phyloP scores from a whole-genome alignment of 2,329 filamentous ascomycete genomes.

The Colletotrichum navitas region DNA sequence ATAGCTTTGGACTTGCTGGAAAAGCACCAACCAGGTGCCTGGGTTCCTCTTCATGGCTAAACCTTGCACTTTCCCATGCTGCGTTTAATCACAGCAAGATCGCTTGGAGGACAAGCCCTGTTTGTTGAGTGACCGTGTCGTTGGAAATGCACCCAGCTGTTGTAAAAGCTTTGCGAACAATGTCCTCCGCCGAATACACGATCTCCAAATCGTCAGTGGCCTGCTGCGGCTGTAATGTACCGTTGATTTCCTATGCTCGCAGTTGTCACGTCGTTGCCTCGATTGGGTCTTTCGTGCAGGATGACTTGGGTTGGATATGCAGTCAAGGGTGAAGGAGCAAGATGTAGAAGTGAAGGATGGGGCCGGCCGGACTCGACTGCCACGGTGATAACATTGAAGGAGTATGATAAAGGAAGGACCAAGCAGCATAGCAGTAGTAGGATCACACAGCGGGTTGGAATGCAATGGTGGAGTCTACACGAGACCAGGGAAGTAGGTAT shows the following conservation, averaged over 20 bases:
- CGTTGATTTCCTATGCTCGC: neutral
- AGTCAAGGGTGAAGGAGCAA: slow-evolving; percentile 15
- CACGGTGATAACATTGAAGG: neutral
- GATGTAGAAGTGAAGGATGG: slow-evolving; percentile 18
- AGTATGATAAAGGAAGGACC: neutral
- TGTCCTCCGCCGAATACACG: neutral
- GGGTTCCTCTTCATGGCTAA: slow-evolving; percentile 15
- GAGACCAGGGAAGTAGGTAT: slow-evolving; percentile 2
- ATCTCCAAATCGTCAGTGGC: slow-evolving; percentile 7
- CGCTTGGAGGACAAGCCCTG: neutral
- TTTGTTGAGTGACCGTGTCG: neutral
- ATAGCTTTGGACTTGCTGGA: neutral
- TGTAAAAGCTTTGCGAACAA: neutral
- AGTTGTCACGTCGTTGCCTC: neutral
- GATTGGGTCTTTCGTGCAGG: slow-evolving; percentile 2
- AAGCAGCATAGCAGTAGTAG: neutral
- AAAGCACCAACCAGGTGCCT: slow-evolving; percentile 5
- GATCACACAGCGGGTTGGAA: neutral
- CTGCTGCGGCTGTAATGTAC: slow-evolving; percentile 8
- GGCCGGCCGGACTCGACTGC: neutral
- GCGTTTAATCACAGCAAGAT: slow-evolving; percentile 3
- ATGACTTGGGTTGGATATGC: slow-evolving; percentile 17
- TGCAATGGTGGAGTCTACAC: neutral
- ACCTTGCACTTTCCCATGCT: slow-evolving; percentile 14
- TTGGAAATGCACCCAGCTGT: neutral